Base-by-base conservation (phyloP, 768 basidiomycete genomes). In the Obba rivulosa region DNA sequence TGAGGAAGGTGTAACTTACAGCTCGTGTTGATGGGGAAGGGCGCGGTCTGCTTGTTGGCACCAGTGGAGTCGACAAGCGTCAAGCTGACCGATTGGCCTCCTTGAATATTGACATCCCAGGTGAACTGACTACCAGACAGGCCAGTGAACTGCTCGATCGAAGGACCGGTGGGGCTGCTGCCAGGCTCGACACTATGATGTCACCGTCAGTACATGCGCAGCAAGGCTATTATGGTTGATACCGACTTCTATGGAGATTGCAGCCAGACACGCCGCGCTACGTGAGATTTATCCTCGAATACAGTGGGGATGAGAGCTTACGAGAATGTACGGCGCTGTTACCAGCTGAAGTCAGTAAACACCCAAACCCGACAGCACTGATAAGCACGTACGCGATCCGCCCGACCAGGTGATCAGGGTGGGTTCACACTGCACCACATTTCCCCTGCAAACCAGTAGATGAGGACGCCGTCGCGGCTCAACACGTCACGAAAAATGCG, bases 51-150 rank as follows among this genome's bases (percentile, higher is more conserved):
- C 0, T 62, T 70, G 41, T 61, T 21, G 0, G 18, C 0, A 57
- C 91, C 90, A 25, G 68, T 77, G 47, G 48, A 62, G 58, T 93
- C 91, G 60, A 75, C 77, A 52, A 92, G 51, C 11, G 67, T 71
- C 23, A 91, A 61, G 44, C 78, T 81, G 48, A 91, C 62, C 35
- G 55, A 61, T 3, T 74, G 76, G n/a, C 70, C 83, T 80, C 49
- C 0, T 8, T 40, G 17, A 31, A 74, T 58, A 68, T 82, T 80
- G 45, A 72, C 75, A 1, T 22, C 46, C 86, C 86, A 90, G 18
- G 76, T 79, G 51, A 74, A 43, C 4, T 69, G 65, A 20, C 64
- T 78, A 14, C 63, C 61, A 7, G 54, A 64, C 34, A 69, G 64
- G 43, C 55, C n/a, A 34, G 71, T 68, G 55, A 87, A 73, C 57